These are phyloP conservation scores for Suhomyces yuchorum DNA, from an alignment of 1,139 yeast genomes.

Conservation along the genomic window DNA sequence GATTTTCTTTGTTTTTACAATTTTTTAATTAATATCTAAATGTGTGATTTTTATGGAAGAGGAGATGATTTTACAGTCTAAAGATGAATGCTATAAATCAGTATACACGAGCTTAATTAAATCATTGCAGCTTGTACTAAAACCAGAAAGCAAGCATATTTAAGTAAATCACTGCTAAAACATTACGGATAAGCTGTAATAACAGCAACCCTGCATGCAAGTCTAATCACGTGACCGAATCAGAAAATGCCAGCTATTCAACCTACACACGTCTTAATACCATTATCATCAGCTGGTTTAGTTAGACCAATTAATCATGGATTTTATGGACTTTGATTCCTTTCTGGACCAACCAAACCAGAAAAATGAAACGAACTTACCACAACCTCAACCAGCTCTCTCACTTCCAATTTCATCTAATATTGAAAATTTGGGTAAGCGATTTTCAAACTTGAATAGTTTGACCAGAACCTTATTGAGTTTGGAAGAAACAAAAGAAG, in stretches of 20 bases:
- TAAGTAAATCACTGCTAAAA: no score
- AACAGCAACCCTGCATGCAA: no score
- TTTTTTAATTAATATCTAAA: no score
- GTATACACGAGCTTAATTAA: no score
- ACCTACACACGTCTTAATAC: not conserved
- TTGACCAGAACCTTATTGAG: slow-evolving; percentile 35
- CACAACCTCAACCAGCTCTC: slow-evolving; percentile 51
- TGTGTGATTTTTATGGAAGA: no score
- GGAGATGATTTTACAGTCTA: no score
- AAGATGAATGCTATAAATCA: no score
- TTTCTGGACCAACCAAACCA: slow-evolving; percentile 22
- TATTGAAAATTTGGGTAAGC: slow-evolving; percentile 40
- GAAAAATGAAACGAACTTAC: slow-evolving; percentile 24
- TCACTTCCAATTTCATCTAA: slow-evolving; percentile 46
- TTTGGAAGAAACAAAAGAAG: slow-evolving; percentile 13
- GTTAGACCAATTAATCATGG: slow-evolving; percentile 29
- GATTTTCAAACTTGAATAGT: slow-evolving; percentile 37
- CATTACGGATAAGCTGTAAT: no score
- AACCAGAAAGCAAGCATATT: no score
- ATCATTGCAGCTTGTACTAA: no score
- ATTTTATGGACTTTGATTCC: slow-evolving; percentile 47
- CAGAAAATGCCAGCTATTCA: slow-evolving; percentile 1
- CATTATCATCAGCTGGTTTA: not conserved
- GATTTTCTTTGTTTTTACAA: no score
- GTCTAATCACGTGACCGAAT: not conserved